These are phyloP conservation scores for Acidiella bohemica DNA, from an alignment of 495 filamentous ascomycete genomes.

Conservation along the genomic window DNA sequence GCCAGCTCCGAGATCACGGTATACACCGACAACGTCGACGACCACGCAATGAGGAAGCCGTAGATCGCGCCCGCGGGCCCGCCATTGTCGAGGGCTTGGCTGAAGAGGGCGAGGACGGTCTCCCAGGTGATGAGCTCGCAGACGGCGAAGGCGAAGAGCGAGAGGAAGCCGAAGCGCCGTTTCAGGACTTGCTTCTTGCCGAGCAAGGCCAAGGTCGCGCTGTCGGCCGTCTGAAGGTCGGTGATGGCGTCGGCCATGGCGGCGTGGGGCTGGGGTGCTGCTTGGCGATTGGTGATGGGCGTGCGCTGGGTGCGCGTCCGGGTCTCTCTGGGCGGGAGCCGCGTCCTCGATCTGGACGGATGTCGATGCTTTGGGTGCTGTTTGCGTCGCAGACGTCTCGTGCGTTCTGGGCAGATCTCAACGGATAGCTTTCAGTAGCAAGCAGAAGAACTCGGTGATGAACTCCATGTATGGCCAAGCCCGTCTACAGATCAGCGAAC, in stretches of 20 bases:
- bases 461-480: slow-evolving; percentile 10
- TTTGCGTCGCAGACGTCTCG: no score
- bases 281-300: not conserved
- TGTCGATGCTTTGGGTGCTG: no score
- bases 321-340: no score
- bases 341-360: not conserved
- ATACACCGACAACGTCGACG: slow-evolving; percentile 18
- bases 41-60: slow-evolving; percentile 18
- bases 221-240: slow-evolving; percentile 1
- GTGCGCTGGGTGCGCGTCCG: no score
- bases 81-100: slow-evolving; percentile 23
- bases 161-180: slow-evolving; percentile 10
- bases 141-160: slow-evolving; percentile 15
- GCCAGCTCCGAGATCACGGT: slow-evolving; percentile 24
- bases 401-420: no score
- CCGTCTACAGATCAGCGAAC: not conserved
- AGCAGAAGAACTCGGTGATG: slow-evolving; percentile 11
- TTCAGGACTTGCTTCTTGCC: slow-evolving; percentile 23
- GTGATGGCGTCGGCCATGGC: slow-evolving; percentile 4
- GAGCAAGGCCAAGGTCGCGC: slow-evolving; percentile 7
- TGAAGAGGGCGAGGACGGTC: slow-evolving; percentile 13
- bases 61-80: slow-evolving; percentile 25
- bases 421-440: slow-evolving; percentile 12
- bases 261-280: not conserved
- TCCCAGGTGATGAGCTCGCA: slow-evolving; percentile 16